Evolutionary conservation across 1,284 basidiomycete species (phyloP), one percentile per base, ranked within the genome.

Genomic region (Trichosporon asahii): DNA sequence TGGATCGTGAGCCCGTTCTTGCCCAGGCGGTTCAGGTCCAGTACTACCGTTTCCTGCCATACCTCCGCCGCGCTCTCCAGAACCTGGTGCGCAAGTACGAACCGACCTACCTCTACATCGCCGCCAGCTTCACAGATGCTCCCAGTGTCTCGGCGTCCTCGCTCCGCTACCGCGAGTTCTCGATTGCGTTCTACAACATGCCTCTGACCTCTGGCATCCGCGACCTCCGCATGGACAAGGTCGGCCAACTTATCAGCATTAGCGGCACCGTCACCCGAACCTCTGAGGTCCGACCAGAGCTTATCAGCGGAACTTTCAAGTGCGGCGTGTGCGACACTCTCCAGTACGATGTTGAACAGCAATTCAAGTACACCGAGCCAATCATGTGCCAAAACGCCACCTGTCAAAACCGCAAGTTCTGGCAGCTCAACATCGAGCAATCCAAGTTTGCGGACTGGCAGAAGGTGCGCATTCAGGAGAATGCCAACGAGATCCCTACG

Each of bases 361-460:
- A 99, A 81, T 99, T 99, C 88, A 98, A 98, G 83, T 99, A 98
- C 83, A 99, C 97, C 25, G 97, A 99, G 92, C 97, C 97, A 12
- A 90, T 90, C 72, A 87, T 98, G 69, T 99, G 97, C 82, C 93
- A 92, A 2, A 98, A 98, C 79, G 90, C 91, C 9, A 91, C 91
- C 1, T 99, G 97, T 79, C 91, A 93, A 65, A 99, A 99, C 83
- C 89, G 94, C 35, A 85, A 86, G 35, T 90, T 89, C 46, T 99
- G 96, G 96, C 91, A 95, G 80, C 88, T 99, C 66, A 93, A 95
- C 79, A 95, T 98, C 68, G 96, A 99, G 80, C 91, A 91, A 70
- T 96, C 94, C 63, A 95, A 95, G 80, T 99, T 99, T 83, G 92
- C 93, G 8, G 97, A 99, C 82, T 99, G 97, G 97, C 97, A 99